phyloP scores from a whole-genome alignment of 345 rosid species.

The Rhodomyrtus tomentosa region DNA sequence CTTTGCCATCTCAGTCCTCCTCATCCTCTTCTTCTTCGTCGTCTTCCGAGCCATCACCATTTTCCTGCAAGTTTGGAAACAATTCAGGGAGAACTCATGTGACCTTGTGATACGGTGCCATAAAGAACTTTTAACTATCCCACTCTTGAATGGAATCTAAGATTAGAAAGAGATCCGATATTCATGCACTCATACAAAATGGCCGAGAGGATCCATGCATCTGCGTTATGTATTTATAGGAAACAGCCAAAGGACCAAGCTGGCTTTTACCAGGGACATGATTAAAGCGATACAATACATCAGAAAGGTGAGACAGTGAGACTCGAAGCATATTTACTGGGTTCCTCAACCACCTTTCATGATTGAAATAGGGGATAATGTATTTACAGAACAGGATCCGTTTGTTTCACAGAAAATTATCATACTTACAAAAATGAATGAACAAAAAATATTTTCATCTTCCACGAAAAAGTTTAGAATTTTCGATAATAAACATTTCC shows the following conservation, averaged over 20 bases:
- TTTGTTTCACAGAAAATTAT: too few relatives aligned
- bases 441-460: too few relatives aligned
- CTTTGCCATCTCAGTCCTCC: conserved; percentile 2
- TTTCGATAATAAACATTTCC: too few relatives aligned
- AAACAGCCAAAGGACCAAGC: background rate
- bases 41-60: background rate
- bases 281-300: background rate
- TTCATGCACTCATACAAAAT: background rate
- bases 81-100: background rate
- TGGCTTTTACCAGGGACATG: background rate
- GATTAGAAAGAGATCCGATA: background rate
- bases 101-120: background rate
- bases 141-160: background rate
- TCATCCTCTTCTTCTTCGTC: conserved; percentile 4
- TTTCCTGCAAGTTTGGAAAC: background rate
- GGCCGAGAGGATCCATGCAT: background rate
- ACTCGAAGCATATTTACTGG: background rate
- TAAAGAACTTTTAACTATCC: background rate
- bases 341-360: background rate
- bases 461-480: too few relatives aligned
- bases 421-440: too few relatives aligned
- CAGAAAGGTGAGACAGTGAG: background rate
- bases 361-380: background rate
- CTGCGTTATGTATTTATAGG: background rate
- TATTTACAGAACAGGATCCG: background rate